Conservation (phyloP, 2,329 filamentous ascomycete species). For the Chrysosporium queenslandicum region DNA sequence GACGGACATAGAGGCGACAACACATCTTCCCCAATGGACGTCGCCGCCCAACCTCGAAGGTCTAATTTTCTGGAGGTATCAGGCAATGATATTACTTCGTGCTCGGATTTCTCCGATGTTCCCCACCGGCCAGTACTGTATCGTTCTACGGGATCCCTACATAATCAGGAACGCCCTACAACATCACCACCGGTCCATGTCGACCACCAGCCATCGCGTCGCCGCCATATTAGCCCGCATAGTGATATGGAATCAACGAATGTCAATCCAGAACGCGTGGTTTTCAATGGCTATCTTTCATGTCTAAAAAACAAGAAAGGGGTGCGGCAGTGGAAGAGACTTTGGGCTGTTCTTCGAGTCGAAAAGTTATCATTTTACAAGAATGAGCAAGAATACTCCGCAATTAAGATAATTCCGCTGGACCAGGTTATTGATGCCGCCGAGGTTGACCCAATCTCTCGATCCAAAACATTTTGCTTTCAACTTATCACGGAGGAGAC, state of each 20-base stretch:
- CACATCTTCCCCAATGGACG: conserved; percentile 20
- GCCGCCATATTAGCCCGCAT: conserved; percentile 54
- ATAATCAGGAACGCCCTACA: conserved; percentile 13
- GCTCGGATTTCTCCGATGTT: conserved; percentile 75
- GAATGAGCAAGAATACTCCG: conserved; percentile 79
- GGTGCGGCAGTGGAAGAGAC: conserved; percentile 85
- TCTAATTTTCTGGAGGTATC: conserved; percentile 42
- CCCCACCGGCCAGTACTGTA: conserved; percentile 22
- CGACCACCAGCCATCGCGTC: conserved; percentile 26
- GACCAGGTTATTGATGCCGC: conserved; percentile 76
- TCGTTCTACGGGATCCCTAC: conserved; percentile 25
- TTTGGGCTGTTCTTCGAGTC: conserved; percentile 84
- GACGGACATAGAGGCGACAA: conserved; percentile 23
- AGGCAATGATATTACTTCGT: conserved; percentile 59
- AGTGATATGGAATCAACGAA: conserved; percentile 44
- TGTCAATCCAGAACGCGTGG: conserved; percentile 73
- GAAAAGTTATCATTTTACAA: conserved; percentile 86
- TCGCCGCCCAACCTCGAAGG: background rate
- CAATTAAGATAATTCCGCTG: conserved; percentile 70
- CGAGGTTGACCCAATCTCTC: conserved; percentile 79
- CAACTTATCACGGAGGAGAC: conserved; percentile 93
- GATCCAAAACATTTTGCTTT: conserved; percentile 74
- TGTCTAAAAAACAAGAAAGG: conserved; percentile 69
- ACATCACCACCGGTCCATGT: conserved; percentile 17
- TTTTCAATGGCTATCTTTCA: conserved; percentile 86